Base-by-base conservation (phyloP, 2,329 filamentous ascomycete genomes). In the Hirsutella minnesotensis region DNA sequence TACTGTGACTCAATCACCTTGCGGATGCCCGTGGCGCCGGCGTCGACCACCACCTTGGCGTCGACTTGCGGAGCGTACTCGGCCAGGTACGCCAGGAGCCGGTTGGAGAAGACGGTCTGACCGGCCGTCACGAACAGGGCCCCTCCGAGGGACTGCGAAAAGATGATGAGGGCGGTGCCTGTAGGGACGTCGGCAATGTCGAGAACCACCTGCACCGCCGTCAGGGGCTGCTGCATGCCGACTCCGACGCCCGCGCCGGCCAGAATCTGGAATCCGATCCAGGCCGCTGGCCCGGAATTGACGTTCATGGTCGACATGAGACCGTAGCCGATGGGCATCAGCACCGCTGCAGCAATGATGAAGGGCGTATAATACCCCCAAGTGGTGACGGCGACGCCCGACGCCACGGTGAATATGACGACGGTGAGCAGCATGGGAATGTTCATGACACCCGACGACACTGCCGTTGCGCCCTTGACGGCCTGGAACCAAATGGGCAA, bases 111-210 rank as follows among this genome's bases (percentile, higher is more conserved):
- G 38, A 83, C 69, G 20, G 79, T 76, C 56, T 86, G 77, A 0
- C 75, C 74, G 8, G 83, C 74, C 7, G 75, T 72, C 39, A 85
- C 72, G 49, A 77, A 75, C 21, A 86, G 60, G 2, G 81, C 77
- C 4, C 79, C 80, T 34, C 80, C 80, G 4, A 85, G 66, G 2
- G 70, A 69, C 53, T 83, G 33, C 33, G 33, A 13, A 35, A 35
- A 35, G 33, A 35, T 35, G 33, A 35, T 35, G 33, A 35, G 33
- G 33, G 40, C 31, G 20, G 65, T 69, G 15, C 64, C 68, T 3
- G 62, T 61, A 2, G 66, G 62, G 43, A 68, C 60, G 34, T 69
- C 66, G 9, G 56, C 55, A 19, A 56, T 44, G 22, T 49, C 51
- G 29, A 67, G 53, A 2, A 66, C 64, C 1, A 62, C 59, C 47